Evolutionary conservation across 768 basidiomycete species (phyloP).

Genomic region (Hydnomerulius pinastri): DNA sequence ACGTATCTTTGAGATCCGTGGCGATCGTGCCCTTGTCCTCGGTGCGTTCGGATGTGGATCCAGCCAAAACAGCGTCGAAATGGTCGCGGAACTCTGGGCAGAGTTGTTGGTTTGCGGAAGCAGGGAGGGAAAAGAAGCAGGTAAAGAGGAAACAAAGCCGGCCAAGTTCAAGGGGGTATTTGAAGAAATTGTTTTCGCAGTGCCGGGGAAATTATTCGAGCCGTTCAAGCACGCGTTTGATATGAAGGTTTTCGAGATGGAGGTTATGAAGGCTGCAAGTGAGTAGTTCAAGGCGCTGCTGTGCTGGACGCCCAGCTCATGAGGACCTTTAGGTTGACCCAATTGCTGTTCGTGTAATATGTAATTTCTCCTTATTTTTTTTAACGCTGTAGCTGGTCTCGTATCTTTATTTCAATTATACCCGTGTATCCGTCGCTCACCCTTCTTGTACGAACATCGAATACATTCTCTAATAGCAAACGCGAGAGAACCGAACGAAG

Average conservation of each 20-base stretch:
- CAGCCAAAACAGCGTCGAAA: conserved; percentile 42
- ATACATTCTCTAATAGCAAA: not conserved
- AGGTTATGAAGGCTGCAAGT: conserved; percentile 32
- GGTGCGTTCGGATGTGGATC: conserved; percentile 50
- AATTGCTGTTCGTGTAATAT: not conserved
- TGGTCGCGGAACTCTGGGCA: conserved; percentile 47
- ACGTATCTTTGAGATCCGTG: conserved; percentile 43
- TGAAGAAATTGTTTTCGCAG: conserved; percentile 45
- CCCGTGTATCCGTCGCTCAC: not conserved
- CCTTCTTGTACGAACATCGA: not conserved
- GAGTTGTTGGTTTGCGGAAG: conserved; percentile 43
- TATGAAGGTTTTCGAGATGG: conserved; percentile 39
- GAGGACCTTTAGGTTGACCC: not conserved
- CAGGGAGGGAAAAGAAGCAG: conserved; percentile 20
- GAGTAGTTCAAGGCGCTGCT: conserved; percentile 12
- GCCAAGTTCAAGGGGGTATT: conserved; percentile 44
- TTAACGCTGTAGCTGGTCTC: not conserved
- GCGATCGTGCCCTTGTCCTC: conserved; percentile 41
- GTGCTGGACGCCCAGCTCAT: too few species aligned
- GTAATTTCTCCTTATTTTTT: not conserved
- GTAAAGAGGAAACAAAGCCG: conserved; percentile 13
- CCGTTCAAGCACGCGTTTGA: conserved; percentile 44
- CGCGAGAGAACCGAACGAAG: too few species aligned
- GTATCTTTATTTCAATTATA: not conserved
- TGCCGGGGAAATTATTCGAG: conserved; percentile 37